Evolutionary conservation across 148 eudicot species (phyloP).

Genomic region (Camellia lanceoleosa): DNA sequence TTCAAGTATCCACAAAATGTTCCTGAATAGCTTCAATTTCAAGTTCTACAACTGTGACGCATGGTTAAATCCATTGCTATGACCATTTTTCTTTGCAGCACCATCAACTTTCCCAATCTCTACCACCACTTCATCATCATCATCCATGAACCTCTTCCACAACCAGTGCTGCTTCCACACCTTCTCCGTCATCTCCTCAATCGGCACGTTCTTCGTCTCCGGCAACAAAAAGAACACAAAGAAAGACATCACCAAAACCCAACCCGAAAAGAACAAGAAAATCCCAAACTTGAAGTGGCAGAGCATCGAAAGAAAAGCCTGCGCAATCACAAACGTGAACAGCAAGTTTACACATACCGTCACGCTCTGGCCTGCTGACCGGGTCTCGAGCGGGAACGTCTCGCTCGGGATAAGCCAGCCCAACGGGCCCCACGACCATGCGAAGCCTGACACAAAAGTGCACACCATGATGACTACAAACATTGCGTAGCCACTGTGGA

Average conservation of each 20-base stretch:
- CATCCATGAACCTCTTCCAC: conserved; percentile 77
- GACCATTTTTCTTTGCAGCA: conserved; percentile 35
- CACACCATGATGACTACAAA: conserved; percentile 73
- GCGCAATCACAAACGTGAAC: conserved; percentile 82
- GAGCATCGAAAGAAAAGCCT: conserved; percentile 84
- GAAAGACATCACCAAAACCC: conserved; percentile 81
- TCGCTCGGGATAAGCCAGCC: conserved; percentile 98
- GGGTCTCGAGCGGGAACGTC: conserved; percentile 82
- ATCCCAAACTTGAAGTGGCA: conserved; percentile 81
- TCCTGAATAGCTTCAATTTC: neutral
- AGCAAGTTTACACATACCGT: conserved; percentile 78
- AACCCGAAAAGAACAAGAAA: conserved; percentile 83
- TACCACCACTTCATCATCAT: conserved; percentile 18
- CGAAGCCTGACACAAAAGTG: conserved; percentile 74
- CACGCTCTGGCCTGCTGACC: conserved; percentile 92
- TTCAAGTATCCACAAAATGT: neutral
- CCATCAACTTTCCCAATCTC: conserved; percentile 27
- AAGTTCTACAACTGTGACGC: conserved; percentile 18
- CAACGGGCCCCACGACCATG: conserved; percentile 96
- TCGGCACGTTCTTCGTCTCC: conserved; percentile 89
- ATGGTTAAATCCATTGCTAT: conserved; percentile 24
- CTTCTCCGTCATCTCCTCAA: conserved; percentile 88
- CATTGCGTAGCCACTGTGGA: conserved; percentile 47
- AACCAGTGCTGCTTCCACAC: conserved; percentile 91
- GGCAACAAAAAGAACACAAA: conserved; percentile 81